Evolutionary conservation across 2,329 filamentous ascomycete genomes (phyloP).

Genomic region (Xylariaceae sp.): DNA sequence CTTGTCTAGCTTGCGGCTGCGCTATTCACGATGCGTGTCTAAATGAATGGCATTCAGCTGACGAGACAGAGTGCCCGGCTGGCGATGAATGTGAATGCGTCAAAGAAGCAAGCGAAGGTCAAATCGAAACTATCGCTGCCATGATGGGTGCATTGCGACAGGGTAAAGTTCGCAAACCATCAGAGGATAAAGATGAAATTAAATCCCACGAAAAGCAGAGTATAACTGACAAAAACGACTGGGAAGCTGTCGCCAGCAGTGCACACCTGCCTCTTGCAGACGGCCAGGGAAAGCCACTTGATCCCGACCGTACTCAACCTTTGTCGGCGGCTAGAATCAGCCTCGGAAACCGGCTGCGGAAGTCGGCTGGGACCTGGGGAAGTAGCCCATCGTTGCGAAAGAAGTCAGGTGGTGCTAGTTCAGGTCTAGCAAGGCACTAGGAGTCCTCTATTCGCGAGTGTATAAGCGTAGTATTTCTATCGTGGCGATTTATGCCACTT

Average conservation of each 20-base stretch:
- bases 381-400: constrained; percentile 50
- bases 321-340: constrained; percentile 50
- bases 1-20: constrained; percentile 69
- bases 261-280: constrained; percentile 36
- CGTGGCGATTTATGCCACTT: too few relatives aligned
- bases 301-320: constrained; percentile 34
- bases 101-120: constrained; percentile 60
- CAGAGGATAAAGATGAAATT: constrained; percentile 25
- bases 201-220: constrained; percentile 25
- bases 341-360: constrained; percentile 57
- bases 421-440: constrained; percentile 29
- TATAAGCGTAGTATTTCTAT: too few relatives aligned
- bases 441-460: too few relatives aligned
- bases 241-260: constrained; percentile 44
- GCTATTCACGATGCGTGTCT: constrained; percentile 65
- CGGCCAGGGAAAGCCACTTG: constrained; percentile 37
- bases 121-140: constrained; percentile 67
- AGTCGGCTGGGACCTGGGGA: constrained; percentile 54
- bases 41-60: constrained; percentile 62
- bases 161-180: constrained; percentile 40
- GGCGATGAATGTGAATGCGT: constrained; percentile 70
- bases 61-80: constrained; percentile 64
- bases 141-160: constrained; percentile 53
- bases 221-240: constrained; percentile 44
- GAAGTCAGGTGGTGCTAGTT: constrained; percentile 32